phyloP scores from a whole-genome alignment of 1,139 yeast genomes.

The Martiniozyma asiatica region DNA sequence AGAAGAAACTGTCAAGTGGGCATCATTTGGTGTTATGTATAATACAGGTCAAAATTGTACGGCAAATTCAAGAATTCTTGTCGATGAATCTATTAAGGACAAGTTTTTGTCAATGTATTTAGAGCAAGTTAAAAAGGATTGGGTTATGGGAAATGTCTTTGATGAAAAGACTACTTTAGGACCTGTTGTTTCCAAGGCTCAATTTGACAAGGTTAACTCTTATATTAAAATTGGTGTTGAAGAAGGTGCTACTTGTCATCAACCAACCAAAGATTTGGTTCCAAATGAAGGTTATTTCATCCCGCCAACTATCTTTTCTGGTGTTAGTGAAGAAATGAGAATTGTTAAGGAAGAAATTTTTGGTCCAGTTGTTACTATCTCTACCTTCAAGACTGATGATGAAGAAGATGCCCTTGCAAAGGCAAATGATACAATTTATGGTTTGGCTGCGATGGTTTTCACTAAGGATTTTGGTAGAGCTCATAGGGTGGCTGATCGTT shows the following conservation, averaged over 20 bases:
- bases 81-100: slow-evolving; percentile 60
- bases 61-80: slow-evolving; percentile 74
- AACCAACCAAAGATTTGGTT: slow-evolving; percentile 22
- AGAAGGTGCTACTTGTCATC: slow-evolving; percentile 44
- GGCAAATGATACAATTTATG: slow-evolving; percentile 68
- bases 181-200: slow-evolving; percentile 64
- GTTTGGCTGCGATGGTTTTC: slow-evolving; percentile 73
- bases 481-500: slow-evolving; percentile 47
- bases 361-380: slow-evolving; percentile 83
- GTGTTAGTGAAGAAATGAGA: slow-evolving; percentile 45
- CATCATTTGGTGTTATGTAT: slow-evolving; percentile 71
- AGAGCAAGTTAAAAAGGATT: slow-evolving; percentile 28
- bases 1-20: slow-evolving; percentile 74
- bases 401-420: slow-evolving; percentile 61
- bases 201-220: slow-evolving; percentile 52
- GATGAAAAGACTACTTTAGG: slow-evolving; percentile 52
- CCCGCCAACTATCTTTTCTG: slow-evolving; percentile 58
- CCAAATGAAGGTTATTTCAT: slow-evolving; percentile 39
- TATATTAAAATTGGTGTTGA: slow-evolving; percentile 58
- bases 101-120: slow-evolving; percentile 38
- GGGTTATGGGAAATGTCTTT: slow-evolving; percentile 49
- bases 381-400: slow-evolving; percentile 47
- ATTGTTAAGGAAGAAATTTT: slow-evolving; percentile 68
- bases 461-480: slow-evolving; percentile 51
- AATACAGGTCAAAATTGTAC: slow-evolving; percentile 91